phyloP scores from a whole-genome alignment of 2,329 filamentous ascomycete species.

The Westerdykella ornata region DNA sequence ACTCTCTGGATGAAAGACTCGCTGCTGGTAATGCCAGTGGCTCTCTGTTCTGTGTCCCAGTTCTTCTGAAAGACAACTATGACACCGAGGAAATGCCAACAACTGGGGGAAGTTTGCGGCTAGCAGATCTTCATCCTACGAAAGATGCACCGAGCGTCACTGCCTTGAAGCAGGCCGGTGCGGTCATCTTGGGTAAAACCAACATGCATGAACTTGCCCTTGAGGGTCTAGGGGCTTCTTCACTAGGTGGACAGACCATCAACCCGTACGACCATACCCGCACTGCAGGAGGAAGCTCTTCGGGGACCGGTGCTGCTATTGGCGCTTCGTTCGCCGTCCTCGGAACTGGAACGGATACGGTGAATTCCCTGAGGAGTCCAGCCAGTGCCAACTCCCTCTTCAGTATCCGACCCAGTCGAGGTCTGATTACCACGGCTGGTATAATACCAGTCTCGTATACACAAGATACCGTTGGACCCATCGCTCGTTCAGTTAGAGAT shows the following conservation, averaged over 20 bases:
- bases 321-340: conserved; percentile 53
- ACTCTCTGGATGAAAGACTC: conserved; percentile 45
- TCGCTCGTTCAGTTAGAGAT: conserved; percentile 48
- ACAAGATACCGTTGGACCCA: conserved; percentile 52
- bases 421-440: conserved; percentile 46
- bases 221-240: conserved; percentile 58
- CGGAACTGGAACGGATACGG: conserved; percentile 55
- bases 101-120: conserved; percentile 49
- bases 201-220: conserved; percentile 59
- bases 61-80: conserved; percentile 60
- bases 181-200: conserved; percentile 52
- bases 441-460: conserved; percentile 53
- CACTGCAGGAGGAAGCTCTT: conserved; percentile 60
- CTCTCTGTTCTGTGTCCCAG: conserved; percentile 54
- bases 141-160: conserved; percentile 48
- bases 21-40: conserved; percentile 46
- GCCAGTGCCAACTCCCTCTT: conserved; percentile 56
- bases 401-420: conserved; percentile 52
- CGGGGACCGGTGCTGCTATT: conserved; percentile 56
- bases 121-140: conserved; percentile 44
- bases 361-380: conserved; percentile 57
- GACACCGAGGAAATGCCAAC: conserved; percentile 52
- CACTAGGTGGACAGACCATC: conserved; percentile 56
- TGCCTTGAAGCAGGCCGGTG: conserved; percentile 46
- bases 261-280: conserved; percentile 60